Base-by-base conservation (phyloP, 345 rosid genomes). In the Conringia planisiliqua region DNA sequence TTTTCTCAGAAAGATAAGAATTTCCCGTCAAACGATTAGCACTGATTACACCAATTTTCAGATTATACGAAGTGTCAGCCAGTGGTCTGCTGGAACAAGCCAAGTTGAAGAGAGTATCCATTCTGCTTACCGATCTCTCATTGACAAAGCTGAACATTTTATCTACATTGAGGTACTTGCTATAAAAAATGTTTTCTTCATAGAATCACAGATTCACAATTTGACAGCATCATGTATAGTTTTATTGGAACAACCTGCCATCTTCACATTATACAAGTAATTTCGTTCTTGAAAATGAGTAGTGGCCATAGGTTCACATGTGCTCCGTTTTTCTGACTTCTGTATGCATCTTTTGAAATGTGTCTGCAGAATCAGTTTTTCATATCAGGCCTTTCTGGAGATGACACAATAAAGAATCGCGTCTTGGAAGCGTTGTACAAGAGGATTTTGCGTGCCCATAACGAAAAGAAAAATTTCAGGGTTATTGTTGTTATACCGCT, bases 21-120 rank as follows among this genome's bases (percentile, higher is more conserved):
- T 32, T 59, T 52, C 32, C 40, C 42, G 46, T 51, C 26, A 78
- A 78, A 54, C 59, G 33, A 60, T 36, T 61, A 68, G 32, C 57
- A 54, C 74, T 78, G 60, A 70, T 47, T 77, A 20, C 24, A 56
- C 62, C 69, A 52, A 22, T 58, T 85, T 80, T 62, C 91, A 92
- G 99, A 85, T 96, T 71, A 80, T 92, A 81, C 85, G 99, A 86
- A 96, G 99, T 83, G 99, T 90, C 78, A 96, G 98, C 78, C 98
- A 92, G 76, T 92, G 99, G 99, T 96, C 98, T 70, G 95, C 98
- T 55, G 99, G 99, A 83, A 92, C 98, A 66, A 87, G 97, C 85
- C 99, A 90, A 85, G 75, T 82, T 62, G 98, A 96, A 81, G 97
- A 92, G 77, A 92, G 97, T 85, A 87, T 92, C 82, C 99, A 92